A percentile compares a stretch with the other conserved stretches of the same genome.
These are phyloP conservation scores for Solanum pinnatisectum DNA, from an alignment of 257 asterid genomes.

Conservation along the genomic window DNA sequence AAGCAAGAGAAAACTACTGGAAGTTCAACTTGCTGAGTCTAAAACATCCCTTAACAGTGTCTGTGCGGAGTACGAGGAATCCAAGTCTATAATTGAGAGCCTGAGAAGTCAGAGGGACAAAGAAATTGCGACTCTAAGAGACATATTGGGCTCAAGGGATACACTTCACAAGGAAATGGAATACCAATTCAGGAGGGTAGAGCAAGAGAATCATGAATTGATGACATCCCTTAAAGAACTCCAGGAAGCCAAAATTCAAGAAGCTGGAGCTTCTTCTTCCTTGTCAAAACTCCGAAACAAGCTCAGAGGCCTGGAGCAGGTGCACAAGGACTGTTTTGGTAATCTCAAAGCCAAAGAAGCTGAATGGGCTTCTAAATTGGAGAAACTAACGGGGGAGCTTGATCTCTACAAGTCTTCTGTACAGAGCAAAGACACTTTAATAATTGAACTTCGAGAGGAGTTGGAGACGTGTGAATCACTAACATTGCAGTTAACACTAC, in stretches of 20 bases:
- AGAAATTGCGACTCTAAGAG: constrained; percentile 58
- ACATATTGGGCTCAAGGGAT: constrained; percentile 53
- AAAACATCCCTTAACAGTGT: constrained; percentile 41
- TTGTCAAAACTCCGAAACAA: constrained; percentile 59
- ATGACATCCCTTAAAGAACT: constrained; percentile 45
- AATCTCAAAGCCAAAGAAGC: constrained; percentile 58
- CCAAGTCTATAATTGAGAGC: constrained; percentile 42
- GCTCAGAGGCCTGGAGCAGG: constrained; percentile 53
- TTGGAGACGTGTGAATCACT: constrained; percentile 50
- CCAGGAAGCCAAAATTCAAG: constrained; percentile 71
- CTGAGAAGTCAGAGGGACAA: constrained; percentile 53
- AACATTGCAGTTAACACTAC: constrained; percentile 40
- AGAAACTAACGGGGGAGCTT: constrained; percentile 41
- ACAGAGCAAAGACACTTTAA: constrained; percentile 27
- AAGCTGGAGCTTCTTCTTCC: constrained; percentile 51
- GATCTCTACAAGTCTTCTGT: constrained; percentile 30
- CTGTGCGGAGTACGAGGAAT: constrained; percentile 60
- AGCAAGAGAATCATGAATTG: constrained; percentile 71
- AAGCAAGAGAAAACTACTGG: constrained; percentile 55
- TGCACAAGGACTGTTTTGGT: constrained; percentile 41
- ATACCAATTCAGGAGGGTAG: constrained; percentile 57
- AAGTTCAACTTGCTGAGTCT: constrained; percentile 49
- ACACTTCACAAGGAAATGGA: constrained; percentile 72
- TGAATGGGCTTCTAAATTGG: constrained; percentile 52
- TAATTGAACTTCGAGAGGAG: constrained; percentile 47